Conservation (phyloP, 176 grass and related monocot species). For the Typha latifolia region DNA sequence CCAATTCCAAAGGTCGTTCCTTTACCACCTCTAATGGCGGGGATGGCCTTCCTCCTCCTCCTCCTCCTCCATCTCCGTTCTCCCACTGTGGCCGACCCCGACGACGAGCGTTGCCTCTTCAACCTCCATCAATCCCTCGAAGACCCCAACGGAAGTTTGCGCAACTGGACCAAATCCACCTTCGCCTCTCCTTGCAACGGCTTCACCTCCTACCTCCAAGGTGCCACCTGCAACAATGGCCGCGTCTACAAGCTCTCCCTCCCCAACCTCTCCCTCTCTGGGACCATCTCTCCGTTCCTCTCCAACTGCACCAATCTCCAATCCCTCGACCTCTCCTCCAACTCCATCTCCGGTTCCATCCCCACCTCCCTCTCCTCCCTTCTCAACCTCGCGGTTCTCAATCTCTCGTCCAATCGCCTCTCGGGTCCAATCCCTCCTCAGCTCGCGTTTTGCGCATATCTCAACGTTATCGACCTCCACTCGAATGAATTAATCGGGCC, state of each 20-base stretch:
- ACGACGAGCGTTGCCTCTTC: constrained; percentile 55
- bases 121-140: constrained; percentile 36
- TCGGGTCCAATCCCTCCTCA: constrained; percentile 46
- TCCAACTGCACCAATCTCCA: constrained; percentile 84
- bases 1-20: not conserved
- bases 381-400: constrained; percentile 68
- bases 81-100: constrained; percentile 24
- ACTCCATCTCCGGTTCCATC: constrained; percentile 39
- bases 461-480: constrained; percentile 84
- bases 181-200: constrained; percentile 56
- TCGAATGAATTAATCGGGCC: constrained; percentile 42
- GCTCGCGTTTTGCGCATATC: constrained; percentile 58
- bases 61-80: constrained; percentile 2
- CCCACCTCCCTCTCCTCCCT: constrained; percentile 43
- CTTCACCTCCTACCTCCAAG: constrained; percentile 44
- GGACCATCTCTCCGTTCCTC: constrained; percentile 40
- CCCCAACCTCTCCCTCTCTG: constrained; percentile 27
- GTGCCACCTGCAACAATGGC: constrained; percentile 77
- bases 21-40: not conserved
- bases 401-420: constrained; percentile 59
- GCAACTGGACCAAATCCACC: constrained; percentile 43
- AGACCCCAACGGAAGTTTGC: constrained; percentile 19
- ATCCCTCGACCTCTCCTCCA: constrained; percentile 68
- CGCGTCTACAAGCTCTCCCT: constrained; percentile 77
- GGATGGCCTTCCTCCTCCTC: not conserved